These are phyloP conservation scores for Heterobasidion occidentale DNA, from an alignment of 1,284 basidiomycete genomes.

Conservation along the genomic window DNA sequence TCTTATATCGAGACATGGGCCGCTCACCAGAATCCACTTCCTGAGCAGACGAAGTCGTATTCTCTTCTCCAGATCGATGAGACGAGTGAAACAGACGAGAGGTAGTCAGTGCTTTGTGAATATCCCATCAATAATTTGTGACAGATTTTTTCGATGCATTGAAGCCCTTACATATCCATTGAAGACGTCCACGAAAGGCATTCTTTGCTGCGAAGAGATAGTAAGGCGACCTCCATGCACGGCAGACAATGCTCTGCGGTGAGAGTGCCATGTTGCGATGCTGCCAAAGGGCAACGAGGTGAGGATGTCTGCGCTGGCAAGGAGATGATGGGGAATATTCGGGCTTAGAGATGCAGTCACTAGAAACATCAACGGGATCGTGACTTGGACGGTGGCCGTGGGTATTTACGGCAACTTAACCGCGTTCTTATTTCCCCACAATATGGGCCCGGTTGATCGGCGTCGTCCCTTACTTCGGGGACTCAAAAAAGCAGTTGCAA, in stretches of 20 bases:
- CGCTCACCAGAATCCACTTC: conserved; percentile 9
- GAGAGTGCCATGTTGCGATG: background rate
- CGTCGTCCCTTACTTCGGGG: too few relatives aligned
- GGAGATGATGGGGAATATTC: background rate
- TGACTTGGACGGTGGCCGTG: background rate
- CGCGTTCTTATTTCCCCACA: background rate
- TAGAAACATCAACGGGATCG: too few relatives aligned
- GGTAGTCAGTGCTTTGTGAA: background rate
- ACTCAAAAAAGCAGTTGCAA: too few relatives aligned
- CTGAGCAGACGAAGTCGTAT: background rate
- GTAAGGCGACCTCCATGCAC: background rate
- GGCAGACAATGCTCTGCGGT: background rate
- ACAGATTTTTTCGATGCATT: background rate
- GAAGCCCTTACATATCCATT: too few relatives aligned
- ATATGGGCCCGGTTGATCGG: background rate
- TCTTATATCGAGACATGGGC: background rate
- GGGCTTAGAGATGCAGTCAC: too few relatives aligned
- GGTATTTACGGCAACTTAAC: background rate
- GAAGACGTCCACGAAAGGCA: too few relatives aligned
- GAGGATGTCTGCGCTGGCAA: background rate
- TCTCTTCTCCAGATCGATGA: background rate
- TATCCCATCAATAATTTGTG: background rate
- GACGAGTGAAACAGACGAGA: background rate
- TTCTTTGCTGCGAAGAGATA: too few relatives aligned
- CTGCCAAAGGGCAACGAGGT: background rate